Evolutionary conservation across 2,329 filamentous ascomycete species (phyloP), one percentile per base, ranked within the genome.

Genomic region (Fusarium nygamai): DNA sequence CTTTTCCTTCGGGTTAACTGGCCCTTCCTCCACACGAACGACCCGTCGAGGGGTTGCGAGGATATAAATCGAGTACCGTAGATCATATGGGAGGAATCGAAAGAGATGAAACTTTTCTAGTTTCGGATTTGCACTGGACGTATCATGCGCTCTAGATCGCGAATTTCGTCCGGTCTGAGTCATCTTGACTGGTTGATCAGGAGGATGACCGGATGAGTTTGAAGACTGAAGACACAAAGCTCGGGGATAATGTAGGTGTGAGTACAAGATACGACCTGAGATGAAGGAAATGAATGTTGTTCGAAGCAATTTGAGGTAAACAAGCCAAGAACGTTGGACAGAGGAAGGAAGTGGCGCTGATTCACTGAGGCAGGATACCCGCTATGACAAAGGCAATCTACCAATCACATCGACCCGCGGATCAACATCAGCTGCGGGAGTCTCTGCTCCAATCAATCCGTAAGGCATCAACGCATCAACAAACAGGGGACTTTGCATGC

Each of bases 211-310:
- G 12, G 22, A 17, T 51, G 6, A 4, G 5, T 20, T 13, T 14
- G 1, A 16, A 38, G 20, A 14, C 13, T 27, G 19, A 54, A 8
- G 33, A 6, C 0, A 19, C 0, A 22, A 5, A 19, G 11, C 5
- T 34, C 19, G 17, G 11, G 19, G 2, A 11, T 20, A 38, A 38
- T 11, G 5, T 6, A 38, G 36, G 5, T n/a, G 8, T 4, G 7
- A n/a, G 2, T 9, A 1, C 5, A 31, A 7, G 2, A 11, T 10
- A 17, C 8, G 10, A n/a, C 2, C 0, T 17, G 14, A 17, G n/a
- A 24, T 19, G 16, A 4, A 46, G 11, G 11, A 19, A 19, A 5
- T 9, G 17, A 33, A 12, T 33, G 3, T n/a, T 33, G 8, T 19
- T 8, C 3, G 20, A 34, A 53, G 13, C 8, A 20, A 36, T 27